Conservation (phyloP, 1,284 basidiomycete species). For the Papiliotrema flavescens region DNA sequence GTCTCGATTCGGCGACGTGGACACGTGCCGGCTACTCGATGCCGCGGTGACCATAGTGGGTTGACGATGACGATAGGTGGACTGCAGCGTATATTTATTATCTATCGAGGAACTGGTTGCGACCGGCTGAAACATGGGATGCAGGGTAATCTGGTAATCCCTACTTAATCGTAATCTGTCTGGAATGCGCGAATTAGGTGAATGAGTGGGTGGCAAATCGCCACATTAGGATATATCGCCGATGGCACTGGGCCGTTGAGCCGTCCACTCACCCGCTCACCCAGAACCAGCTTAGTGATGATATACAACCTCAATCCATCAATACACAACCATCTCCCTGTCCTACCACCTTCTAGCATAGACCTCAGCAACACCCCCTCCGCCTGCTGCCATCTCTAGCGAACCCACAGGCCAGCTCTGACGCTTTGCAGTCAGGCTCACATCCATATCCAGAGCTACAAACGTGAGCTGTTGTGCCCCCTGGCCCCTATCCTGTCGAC, state of each 20-base stretch:
- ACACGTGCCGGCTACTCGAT: not conserved
- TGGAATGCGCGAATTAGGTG: not conserved
- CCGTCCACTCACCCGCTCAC: too few species aligned
- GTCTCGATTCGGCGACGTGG: conserved; percentile 11
- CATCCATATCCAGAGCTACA: not conserved
- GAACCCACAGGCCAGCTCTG: not conserved
- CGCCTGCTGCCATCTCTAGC: not conserved
- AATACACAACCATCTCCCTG: too few species aligned
- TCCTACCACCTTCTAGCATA: not conserved
- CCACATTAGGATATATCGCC: not conserved
- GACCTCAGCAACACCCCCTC: not conserved
- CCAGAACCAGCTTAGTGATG: too few species aligned
- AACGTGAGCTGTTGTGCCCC: not conserved
- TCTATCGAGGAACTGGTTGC: not conserved
- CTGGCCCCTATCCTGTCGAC: not conserved
- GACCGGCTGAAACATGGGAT: not conserved
- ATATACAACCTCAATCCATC: too few species aligned
- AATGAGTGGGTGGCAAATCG: conserved; percentile 2
- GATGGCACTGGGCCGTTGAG: not conserved
- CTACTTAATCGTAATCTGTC: too few species aligned
- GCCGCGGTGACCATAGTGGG: not conserved
- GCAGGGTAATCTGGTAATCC: too few species aligned
- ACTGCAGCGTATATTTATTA: not conserved
- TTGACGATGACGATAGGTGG: not conserved
- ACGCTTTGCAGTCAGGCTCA: not conserved